These are phyloP conservation scores for Globisporangium acanthophoron DNA, from an alignment of 352 stramenopile species.

Conservation along the genomic window DNA sequence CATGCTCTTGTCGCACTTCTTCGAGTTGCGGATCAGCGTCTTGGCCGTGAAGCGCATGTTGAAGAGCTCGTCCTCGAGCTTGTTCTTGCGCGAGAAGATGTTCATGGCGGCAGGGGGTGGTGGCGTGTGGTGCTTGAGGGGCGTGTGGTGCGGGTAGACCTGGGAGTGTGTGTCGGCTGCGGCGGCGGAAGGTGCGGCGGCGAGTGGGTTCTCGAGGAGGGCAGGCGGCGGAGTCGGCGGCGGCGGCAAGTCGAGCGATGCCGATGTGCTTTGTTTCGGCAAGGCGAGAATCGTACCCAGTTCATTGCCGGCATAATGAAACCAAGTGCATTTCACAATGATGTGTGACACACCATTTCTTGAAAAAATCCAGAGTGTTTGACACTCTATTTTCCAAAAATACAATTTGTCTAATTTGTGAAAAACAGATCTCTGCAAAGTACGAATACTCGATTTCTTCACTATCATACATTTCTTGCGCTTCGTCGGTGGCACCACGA, in stretches of 20 bases:
- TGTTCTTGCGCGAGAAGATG: constrained; percentile 82
- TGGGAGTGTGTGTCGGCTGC: no score
- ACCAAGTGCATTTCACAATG: neutral
- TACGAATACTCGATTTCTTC: neutral
- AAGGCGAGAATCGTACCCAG: neutral
- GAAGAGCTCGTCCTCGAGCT: constrained; percentile 85
- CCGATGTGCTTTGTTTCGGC: neutral
- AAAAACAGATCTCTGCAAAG: neutral
- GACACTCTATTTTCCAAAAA: neutral
- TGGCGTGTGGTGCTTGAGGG: neutral
- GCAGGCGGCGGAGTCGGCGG: no score
- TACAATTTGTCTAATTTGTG: neutral
- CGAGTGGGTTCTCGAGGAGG: no score
- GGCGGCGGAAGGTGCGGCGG: no score
- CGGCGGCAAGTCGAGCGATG: no score
- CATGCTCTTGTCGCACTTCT: constrained; percentile 99
- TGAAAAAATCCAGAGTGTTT: neutral
- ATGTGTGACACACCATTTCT: neutral
- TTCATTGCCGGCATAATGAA: neutral
- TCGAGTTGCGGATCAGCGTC: constrained; percentile 86
- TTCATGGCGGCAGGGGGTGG: constrained; percentile 34
- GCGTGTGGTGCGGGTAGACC: no score
- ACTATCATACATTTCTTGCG: no score
- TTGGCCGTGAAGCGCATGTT: constrained; percentile 91
- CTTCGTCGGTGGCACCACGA: no score